phyloP scores from a whole-genome alignment of 805 yeast genomes.

The Deakozyma indianensis region DNA sequence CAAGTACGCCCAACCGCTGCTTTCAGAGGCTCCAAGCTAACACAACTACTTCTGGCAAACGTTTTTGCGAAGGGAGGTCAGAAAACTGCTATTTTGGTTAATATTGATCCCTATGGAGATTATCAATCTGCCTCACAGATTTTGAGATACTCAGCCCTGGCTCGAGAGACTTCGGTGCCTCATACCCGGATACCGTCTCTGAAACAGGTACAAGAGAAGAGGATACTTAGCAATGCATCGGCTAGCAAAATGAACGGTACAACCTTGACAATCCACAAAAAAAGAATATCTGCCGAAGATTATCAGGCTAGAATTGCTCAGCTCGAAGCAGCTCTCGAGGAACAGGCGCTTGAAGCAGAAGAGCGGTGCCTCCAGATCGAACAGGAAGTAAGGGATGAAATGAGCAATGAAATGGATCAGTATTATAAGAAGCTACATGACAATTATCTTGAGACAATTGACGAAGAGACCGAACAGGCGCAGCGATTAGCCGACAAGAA shows the following conservation, averaged over 20 bases:
- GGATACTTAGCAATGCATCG: conserved; percentile 2
- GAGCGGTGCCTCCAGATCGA: conserved; percentile 10
- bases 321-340: not conserved
- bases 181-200: conserved; percentile 7
- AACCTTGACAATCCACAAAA: not conserved
- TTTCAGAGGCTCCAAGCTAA: conserved; percentile 31
- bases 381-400: conserved; percentile 12
- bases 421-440: conserved; percentile 16
- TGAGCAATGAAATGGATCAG: conserved; percentile 18
- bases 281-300: not conserved
- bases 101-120: conserved; percentile 28
- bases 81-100: conserved; percentile 23
- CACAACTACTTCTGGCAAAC: conserved; percentile 35
- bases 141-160: conserved; percentile 18
- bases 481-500: conserved; percentile 12
- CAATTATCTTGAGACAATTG: conserved; percentile 12
- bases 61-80: conserved; percentile 20
- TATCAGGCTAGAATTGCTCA: not conserved
- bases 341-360: conserved; percentile 4
- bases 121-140: conserved; percentile 20
- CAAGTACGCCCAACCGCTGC: conserved; percentile 20
- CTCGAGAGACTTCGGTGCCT: conserved; percentile 13
- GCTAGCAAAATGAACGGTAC: not conserved
- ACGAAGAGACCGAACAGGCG: conserved; percentile 7
- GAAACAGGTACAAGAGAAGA: not conserved